A percentile compares a stretch with the other conserved stretches of the same genome.
Conservation (phyloP, 2,329 filamentous ascomycete genomes). For the Lachnellula arida region DNA sequence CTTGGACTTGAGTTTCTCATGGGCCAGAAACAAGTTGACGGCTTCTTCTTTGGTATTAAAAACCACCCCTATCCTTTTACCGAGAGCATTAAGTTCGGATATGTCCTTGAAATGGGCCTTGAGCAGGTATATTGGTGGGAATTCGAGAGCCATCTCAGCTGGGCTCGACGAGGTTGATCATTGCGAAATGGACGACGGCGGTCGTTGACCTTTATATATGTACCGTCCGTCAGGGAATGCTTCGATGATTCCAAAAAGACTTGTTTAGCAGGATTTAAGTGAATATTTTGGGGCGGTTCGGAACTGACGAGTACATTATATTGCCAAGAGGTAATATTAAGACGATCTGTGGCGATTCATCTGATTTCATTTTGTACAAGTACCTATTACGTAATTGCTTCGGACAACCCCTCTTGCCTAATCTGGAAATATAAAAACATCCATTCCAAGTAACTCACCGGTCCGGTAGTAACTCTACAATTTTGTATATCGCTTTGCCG, state of each 20-base stretch:
- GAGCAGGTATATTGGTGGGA: slow-evolving; percentile 60
- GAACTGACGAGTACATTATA: neutral
- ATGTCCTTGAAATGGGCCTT: slow-evolving; percentile 11
- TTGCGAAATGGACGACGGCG: neutral
- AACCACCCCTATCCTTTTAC: slow-evolving; percentile 63
- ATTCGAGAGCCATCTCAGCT: slow-evolving; percentile 18
- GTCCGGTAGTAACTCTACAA: too few species aligned
- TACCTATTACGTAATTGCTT: neutral
- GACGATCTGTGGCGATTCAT: neutral
- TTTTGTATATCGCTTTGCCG: too few species aligned
- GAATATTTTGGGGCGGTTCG: neutral
- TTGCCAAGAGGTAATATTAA: too few species aligned
- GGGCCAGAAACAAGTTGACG: slow-evolving; percentile 46
- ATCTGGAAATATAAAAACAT: neutral
- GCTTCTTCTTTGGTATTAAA: slow-evolving; percentile 66
- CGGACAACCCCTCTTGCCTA: neutral
- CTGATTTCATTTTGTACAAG: too few species aligned
- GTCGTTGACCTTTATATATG: too few species aligned
- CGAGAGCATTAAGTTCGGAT: slow-evolving; percentile 54
- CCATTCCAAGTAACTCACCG: neutral
- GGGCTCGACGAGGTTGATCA: neutral
- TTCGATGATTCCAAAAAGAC: neutral
- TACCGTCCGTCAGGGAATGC: too few species aligned
- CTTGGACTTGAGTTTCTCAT: slow-evolving; percentile 68
- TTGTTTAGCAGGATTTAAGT: neutral